Evolutionary conservation across 305 asterid genomes (phyloP).

Genomic region (Fraxinus xanthoxyloides): DNA sequence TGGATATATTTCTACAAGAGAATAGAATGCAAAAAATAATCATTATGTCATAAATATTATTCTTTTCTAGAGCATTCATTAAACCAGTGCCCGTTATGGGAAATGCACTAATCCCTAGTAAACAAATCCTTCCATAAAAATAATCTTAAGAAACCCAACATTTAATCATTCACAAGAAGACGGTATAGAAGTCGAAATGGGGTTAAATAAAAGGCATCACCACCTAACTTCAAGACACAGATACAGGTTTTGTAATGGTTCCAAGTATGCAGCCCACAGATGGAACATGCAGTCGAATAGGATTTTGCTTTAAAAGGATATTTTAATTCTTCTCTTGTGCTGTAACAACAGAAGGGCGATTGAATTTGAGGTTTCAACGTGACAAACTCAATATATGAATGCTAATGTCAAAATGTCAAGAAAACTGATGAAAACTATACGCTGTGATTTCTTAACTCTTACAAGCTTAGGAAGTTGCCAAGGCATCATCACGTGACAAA

Average conservation of each 20-base stretch:
- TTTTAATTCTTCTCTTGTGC: too few relatives aligned
- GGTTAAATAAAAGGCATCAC: neutral
- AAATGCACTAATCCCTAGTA: neutral
- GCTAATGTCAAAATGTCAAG: too few relatives aligned
- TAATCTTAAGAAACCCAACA: neutral
- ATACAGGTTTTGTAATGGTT: too few relatives aligned
- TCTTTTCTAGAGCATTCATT: neutral
- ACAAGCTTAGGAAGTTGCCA: neutral
- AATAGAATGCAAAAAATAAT: neutral
- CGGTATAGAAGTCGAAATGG: neutral
- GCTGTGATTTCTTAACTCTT: neutral
- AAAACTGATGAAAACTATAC: neutral
- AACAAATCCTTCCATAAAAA: neutral
- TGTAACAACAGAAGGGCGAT: too few relatives aligned
- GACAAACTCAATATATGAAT: too few relatives aligned
- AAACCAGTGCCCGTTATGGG: neutral
- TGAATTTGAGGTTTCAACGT: too few relatives aligned
- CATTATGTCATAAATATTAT: neutral
- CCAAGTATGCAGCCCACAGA: too few relatives aligned
- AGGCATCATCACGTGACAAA: neutral
- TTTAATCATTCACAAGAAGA: neutral
- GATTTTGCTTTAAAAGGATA: too few relatives aligned
- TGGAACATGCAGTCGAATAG: too few relatives aligned
- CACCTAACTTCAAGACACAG: too few relatives aligned
- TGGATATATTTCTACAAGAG: neutral